Evolutionary conservation across 306 rosid genomes (phyloP), one percentile per base, ranked within the genome.

Genomic region (Cicer bijugum): DNA sequence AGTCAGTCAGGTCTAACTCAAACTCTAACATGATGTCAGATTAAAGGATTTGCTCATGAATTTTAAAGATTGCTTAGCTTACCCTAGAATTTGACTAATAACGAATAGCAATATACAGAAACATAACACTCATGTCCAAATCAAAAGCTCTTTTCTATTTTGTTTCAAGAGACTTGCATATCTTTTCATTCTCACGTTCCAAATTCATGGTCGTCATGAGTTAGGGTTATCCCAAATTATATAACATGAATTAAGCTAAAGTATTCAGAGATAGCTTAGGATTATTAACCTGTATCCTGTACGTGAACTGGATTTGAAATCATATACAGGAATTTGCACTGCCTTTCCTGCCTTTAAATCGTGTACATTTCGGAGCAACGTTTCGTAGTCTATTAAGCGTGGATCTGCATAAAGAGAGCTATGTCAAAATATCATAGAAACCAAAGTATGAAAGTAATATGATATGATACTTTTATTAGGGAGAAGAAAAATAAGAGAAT

Each of bases 331-430:
- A 84, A 91, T 92, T 82, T 91, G 62, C 40, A 87, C 93, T 53
- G 81, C 62, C 81, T 90, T 90, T 80, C 97, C 97, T 69, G 76
- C 96, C 84, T 90, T 91, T 55, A 95, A 80, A 78, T 87, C 99
- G 17, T 47, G 85, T 71, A 95, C 82, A 87, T 95, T 95, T 83
- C 84, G 96, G 60, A 95, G 97, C 85, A 95, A 83, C 0, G 93
- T 86, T 69, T 95, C 93, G 33, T 91, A 95, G 84, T 95, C 99
- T 69, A 97, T 95, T 91, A 95, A 80, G 74, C 99, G 99, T 75
- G 99, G 99, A 86, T 95, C 99, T 95, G 89, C 64, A 14, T 57
- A 58, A 77, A 78, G 55, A 61, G 71, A 82, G 23, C 71, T 40
- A 65, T 50, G 28, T 52, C 15, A 52, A 77, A 39, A 69, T 45